These are phyloP conservation scores for Podosphaera aphanis DNA, from an alignment of 2,329 filamentous ascomycete species.

Conservation along the genomic window DNA sequence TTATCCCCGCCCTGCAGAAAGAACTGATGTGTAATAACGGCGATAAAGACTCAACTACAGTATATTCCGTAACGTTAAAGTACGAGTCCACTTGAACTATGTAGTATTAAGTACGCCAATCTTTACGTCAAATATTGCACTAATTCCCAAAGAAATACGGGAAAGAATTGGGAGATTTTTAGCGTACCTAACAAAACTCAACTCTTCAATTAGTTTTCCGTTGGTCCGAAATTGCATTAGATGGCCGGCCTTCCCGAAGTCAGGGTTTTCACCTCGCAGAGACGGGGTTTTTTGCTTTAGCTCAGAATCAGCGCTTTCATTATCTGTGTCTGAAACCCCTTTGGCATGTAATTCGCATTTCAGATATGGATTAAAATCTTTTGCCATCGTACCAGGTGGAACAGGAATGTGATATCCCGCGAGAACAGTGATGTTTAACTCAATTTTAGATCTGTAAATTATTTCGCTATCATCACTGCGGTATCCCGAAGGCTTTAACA, in stretches of 20 bases:
- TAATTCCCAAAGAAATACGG: neutral
- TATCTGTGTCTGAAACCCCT: slow-evolving; percentile 21
- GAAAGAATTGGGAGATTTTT: neutral
- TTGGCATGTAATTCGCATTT: slow-evolving; percentile 61
- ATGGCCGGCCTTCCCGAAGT: slow-evolving; percentile 30
- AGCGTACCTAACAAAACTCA: slow-evolving; percentile 50
- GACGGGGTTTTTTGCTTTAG: slow-evolving; percentile 36
- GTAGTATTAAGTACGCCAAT: no score
- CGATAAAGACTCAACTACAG: no score
- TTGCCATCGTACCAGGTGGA: slow-evolving; percentile 25
- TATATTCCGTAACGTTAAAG: no score
- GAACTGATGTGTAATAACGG: no score
- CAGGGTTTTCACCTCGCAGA: slow-evolving; percentile 34
- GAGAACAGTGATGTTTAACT: slow-evolving; percentile 48
- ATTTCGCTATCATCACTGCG: slow-evolving; percentile 20
- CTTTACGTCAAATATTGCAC: neutral
- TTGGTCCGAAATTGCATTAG: slow-evolving; percentile 34
- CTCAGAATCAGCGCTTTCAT: slow-evolving; percentile 14
- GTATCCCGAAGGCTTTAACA: slow-evolving; percentile 61
- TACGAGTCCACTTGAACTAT: no score
- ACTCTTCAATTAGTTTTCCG: slow-evolving; percentile 36
- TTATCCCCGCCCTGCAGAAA: no score
- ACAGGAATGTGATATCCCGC: slow-evolving; percentile 58
- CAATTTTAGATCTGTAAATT: slow-evolving; percentile 27
- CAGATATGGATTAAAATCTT: slow-evolving; percentile 45